Evolutionary conservation across 1,284 basidiomycete genomes (phyloP), one percentile per base, ranked within the genome.

Genomic region (Leccinum huronense): DNA sequence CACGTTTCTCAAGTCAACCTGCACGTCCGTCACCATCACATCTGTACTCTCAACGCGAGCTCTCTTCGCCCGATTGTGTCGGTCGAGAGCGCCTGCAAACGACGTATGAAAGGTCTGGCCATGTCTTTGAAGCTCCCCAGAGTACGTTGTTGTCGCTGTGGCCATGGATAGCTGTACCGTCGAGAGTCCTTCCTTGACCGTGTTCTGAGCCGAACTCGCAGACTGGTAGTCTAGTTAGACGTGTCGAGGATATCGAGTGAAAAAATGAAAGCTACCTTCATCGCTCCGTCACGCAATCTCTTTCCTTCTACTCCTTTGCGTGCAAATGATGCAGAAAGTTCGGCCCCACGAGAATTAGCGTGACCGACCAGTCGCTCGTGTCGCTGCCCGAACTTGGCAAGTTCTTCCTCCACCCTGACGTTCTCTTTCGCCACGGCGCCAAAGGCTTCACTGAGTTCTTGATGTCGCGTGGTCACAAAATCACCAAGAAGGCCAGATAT

Each of bases 401-500:
- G 77, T 38, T 79, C 80, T 55, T 80, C 80, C 65, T 88, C 83
- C 1, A 83, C 85, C 57, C 81, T 76, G 4, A 77, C 75, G 69
- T 92, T 92, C 57, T 81, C 85, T 27, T 79, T 76, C 63, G 85
- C 82, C 40, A 92, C 78, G 33, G 78, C 74, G 1, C 77, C 78
- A 58, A 94, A 80, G 1, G 86, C 84, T 13, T 86, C 83, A 23
- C 83, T 80, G 55, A 95, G 78, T n/a, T 85, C 85, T 19, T 83
- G 80, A 70, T 95, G 89, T 38, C 91, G 86, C 57, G 88, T 82
- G 31, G 84, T 78, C 11, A 88, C 83, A 74, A 90, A 95, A 19
- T 86, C 87, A 23, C 84, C 84, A 2, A 97, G 78, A 66, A 95
- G 79, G 6, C 80, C 80, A 0, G 90, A 89, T 63, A 97, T 82